Evolutionary conservation across 345 rosid species (phyloP), one percentile per base, ranked within the genome.

Genomic region (Hypericum perforatum): DNA sequence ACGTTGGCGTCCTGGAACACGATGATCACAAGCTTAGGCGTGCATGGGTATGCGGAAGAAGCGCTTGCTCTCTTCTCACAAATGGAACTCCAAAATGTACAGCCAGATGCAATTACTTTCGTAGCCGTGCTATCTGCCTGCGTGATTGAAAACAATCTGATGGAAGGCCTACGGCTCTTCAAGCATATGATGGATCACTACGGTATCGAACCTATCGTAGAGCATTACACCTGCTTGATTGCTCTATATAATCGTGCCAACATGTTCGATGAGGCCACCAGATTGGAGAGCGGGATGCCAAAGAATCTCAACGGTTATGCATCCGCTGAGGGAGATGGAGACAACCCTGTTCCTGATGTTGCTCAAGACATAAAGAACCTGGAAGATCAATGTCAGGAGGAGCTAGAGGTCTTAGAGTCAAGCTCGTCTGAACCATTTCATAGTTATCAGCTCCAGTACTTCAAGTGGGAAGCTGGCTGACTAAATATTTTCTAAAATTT

Each of bases 11-110:
- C 88, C 15, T 80, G 95, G 90, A 86, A 80, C 52, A 52, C 90
- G 3, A 86, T 86, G 95, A 82, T 86, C 43, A 76, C 88, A 54
- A 78, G 90, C 66, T 77, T 78, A 64, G 95, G 90, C 0, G 85
- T 86, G 55, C 90, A 86, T 58, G 95, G 95, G 2, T 68, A n/a
- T 58, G 85, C 82, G 7, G 76, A 66, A 13, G 84, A 78, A 66
- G 90, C 88, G 51, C 71, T 82, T 41, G 66, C 69, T 43, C 67
- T 82, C 49, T 86, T 82, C 65, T 73, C 52, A 9, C 52, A 70
- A 65, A 80, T 82, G 95, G 79, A 66, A 65, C 73, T 55, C 63
- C 68, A 46, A 41, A 62, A 49, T 7, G 58, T 68, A 5, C 61
- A 47, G 56, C 88, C 90, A 8, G 85, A 89, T 61, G 85, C 80